Conservation (phyloP, 106 monocot genomes). For the Dendrobium officinale region DNA sequence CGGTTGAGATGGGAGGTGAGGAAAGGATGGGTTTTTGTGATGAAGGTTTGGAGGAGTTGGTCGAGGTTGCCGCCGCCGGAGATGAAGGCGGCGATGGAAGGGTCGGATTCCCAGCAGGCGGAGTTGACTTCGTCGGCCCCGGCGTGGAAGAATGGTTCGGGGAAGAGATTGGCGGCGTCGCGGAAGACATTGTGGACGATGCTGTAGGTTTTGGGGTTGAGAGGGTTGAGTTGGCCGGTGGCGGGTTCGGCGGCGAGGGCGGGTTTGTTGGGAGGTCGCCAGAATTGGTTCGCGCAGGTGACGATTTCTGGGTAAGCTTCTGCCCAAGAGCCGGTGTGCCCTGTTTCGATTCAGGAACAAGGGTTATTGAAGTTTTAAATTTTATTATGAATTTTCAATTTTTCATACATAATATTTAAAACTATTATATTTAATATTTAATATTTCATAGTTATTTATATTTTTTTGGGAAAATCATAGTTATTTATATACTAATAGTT, state of each 20-base stretch:
- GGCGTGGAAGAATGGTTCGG: conserved; percentile 41
- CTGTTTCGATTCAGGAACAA: conserved; percentile 7
- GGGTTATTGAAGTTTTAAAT: no score
- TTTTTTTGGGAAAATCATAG: no score
- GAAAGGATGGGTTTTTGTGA: conserved; percentile 42
- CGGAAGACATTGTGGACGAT: conserved; percentile 28
- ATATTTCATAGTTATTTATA: no score
- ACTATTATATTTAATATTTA: no score
- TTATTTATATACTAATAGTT: no score
- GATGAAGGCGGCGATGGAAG: conserved; percentile 36
- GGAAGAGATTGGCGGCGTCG: conserved; percentile 45
- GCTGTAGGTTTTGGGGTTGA: conserved; percentile 44
- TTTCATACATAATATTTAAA: no score
- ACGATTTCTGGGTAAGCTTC: conserved; percentile 51
- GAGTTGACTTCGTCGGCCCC: conserved; percentile 49
- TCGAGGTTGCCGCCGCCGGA: conserved; percentile 38
- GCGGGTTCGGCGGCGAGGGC: conserved; percentile 42
- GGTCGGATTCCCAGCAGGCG: conserved; percentile 50
- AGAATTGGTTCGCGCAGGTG: conserved; percentile 48
- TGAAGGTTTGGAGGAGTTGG: conserved; percentile 57
- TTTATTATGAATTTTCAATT: no score
- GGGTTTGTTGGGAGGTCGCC: conserved; percentile 27
- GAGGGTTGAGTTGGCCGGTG: conserved; percentile 63
- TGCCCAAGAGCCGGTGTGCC: conserved; percentile 58
- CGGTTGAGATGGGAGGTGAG: conserved; percentile 42